Base-by-base conservation (phyloP, 257 asterid genomes). In the Nicotiana tabacum region DNA sequence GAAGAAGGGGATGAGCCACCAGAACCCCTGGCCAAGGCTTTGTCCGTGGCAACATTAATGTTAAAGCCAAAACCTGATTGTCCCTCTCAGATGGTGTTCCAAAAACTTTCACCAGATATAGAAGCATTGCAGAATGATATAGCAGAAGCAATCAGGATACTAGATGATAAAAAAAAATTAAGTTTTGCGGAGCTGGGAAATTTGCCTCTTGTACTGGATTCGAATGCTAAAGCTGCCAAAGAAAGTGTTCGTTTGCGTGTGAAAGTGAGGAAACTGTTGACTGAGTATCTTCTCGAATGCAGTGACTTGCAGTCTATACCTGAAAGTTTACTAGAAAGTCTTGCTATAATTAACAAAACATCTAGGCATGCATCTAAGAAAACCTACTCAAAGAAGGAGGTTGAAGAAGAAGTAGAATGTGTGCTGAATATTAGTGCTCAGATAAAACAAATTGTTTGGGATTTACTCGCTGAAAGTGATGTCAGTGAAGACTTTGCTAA, bases 271-370 rank as follows among this genome's bases (percentile, higher is more conserved):
- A 89, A 90, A 86, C 79, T 91, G 29, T 85, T 96, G 89, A 90
- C 87, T 15, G 98, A 92, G 53, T 96, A 87, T 81, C 94, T 94
- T 56, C 87, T 89, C 10, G 98, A 94, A 91, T 96, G 98, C 87
- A 84, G 88, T 55, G 94, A 93, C 74, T 91, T 93, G 93, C 92
- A 89, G 48, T 82, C 56, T 83, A 66, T 91, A 78, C 99, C 99
- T 43, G 90, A 88, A 62, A 76, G 4, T 79, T 80, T 94, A 66
- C 79, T 85, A 27, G 88, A 90, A 77, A 86, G 85, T 79, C 89
- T 96, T 32, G 80, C 83, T 81, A 83, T 93, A 39, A 88, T 96
- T 58, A 90, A 90, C 77, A 83, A 81, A 81, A 86, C 84, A 85
- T 82, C 89, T 76, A 88, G 56, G 53, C 80, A 11, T 64, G 81